Percentiles rank a stretch among this genome's conserved stretches.
phyloP scores from a whole-genome alignment of 345 rosid species.

The Firmiana major region DNA sequence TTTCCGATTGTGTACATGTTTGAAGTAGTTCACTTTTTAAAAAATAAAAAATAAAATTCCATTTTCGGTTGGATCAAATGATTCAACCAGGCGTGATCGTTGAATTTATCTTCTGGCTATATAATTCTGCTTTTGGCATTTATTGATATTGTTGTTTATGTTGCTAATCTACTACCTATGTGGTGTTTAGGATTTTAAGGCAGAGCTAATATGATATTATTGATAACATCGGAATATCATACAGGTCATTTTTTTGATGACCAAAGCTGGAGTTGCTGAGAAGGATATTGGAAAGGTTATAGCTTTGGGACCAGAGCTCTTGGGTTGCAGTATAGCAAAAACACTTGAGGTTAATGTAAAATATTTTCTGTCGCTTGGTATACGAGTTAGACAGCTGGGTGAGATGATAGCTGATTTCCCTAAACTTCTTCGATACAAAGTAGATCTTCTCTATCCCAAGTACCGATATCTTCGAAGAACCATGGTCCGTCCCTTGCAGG shows the following conservation, averaged over 20 bases:
- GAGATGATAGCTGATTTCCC: conserved; percentile 93
- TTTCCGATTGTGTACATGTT: background rate
- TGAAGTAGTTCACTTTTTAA: background rate
- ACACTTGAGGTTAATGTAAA: conserved; percentile 73
- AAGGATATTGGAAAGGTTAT: conserved; percentile 72
- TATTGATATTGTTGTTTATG: background rate
- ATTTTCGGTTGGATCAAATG: background rate
- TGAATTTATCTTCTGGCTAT: background rate
- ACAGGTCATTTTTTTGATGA: conserved; percentile 80
- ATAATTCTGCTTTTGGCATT: conserved; percentile 4
- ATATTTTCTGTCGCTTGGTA: conserved; percentile 75
- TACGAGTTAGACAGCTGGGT: conserved; percentile 54
- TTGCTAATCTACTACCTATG: background rate
- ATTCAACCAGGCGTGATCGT: background rate
- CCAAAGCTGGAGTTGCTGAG: conserved; percentile 76
- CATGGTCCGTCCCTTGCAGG: conserved; percentile 82
- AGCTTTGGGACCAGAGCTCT: conserved; percentile 81
- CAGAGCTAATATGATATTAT: background rate
- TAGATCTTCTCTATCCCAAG: conserved; percentile 73
- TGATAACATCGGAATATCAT: conserved; percentile 7
- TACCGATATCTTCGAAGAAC: conserved; percentile 71
- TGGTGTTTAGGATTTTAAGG: background rate
- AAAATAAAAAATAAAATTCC: too few species aligned
- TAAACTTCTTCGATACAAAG: conserved; percentile 71
- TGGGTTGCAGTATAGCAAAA: conserved; percentile 74